A percentile compares a stretch with the other conserved stretches of the same genome.
These are phyloP conservation scores for Phytophthora cajani DNA, from an alignment of 352 stramenopile species.

Conservation along the genomic window DNA sequence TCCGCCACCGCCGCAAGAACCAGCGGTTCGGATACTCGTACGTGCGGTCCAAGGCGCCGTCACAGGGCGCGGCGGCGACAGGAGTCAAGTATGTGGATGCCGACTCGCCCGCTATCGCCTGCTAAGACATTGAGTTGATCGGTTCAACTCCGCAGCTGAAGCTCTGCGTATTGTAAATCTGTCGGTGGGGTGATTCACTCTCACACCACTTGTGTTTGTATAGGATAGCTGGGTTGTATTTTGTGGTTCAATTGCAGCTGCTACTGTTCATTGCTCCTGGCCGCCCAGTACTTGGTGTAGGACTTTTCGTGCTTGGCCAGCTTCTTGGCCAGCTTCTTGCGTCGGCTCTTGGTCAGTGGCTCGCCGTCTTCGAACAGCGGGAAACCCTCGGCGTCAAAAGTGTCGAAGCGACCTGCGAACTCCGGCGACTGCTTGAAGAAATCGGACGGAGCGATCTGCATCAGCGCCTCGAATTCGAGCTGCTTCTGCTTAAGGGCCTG, in stretches of 20 bases:
- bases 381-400: constrained; percentile 65
- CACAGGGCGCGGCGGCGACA: constrained; percentile 14
- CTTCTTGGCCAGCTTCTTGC: constrained; percentile 83
- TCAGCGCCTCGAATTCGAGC: constrained; percentile 62
- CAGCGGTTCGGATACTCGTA: constrained; percentile 74
- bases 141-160: background rate
- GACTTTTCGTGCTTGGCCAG: constrained; percentile 75
- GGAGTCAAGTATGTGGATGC: constrained; percentile 38
- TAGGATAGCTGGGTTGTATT: constrained; percentile 17
- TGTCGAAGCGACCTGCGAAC: constrained; percentile 55
- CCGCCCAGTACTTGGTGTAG: constrained; percentile 70
- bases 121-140: constrained; percentile 15
- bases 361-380: constrained; percentile 58
- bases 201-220: background rate
- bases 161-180: constrained; percentile 8
- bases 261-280: constrained; percentile 25
- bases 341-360: constrained; percentile 67
- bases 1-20: constrained; percentile 50
- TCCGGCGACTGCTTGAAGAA: constrained; percentile 59
- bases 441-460: constrained; percentile 66
- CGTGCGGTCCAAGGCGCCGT: constrained; percentile 51
- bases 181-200: background rate
- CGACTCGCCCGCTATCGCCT: constrained; percentile 44
- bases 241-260: constrained; percentile 19
- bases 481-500: constrained; percentile 48